Conservation (phyloP, 495 filamentous ascomycete species). For the Penicillium longicatenatum region DNA sequence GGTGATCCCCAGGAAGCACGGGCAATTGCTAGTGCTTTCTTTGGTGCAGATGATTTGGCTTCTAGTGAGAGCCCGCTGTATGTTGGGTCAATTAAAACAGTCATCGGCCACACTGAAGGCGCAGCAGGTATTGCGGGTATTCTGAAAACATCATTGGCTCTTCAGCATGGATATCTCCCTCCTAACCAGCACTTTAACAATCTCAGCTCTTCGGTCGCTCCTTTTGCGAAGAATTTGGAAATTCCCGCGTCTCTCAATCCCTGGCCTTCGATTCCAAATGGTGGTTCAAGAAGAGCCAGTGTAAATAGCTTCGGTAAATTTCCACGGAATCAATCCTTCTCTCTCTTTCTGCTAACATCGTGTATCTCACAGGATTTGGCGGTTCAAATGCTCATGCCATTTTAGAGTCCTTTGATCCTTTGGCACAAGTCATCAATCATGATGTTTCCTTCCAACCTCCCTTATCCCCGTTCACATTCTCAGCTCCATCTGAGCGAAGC, state of each 20-base stretch:
- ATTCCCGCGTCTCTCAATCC: conserved; percentile 38
- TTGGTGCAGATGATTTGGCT: conserved; percentile 28
- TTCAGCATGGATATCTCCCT: conserved; percentile 49
- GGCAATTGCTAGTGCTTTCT: conserved; percentile 22
- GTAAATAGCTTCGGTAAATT: conserved; percentile 18
- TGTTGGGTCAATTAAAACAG: neutral
- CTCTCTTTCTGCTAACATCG: conserved; percentile 13
- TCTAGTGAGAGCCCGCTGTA: conserved; percentile 15
- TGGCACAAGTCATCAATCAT: neutral
- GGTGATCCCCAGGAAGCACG: conserved; percentile 63
- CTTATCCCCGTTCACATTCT: neutral
- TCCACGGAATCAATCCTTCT: neutral
- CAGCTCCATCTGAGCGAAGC: neutral
- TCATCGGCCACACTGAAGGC: conserved; percentile 45
- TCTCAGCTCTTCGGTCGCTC: conserved; percentile 46
- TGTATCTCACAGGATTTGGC: conserved; percentile 36
- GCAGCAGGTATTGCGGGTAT: conserved; percentile 58
- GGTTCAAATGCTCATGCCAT: conserved; percentile 44
- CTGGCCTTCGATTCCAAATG: neutral
- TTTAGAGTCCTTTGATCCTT: conserved; percentile 29
- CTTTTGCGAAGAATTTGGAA: conserved; percentile 40
- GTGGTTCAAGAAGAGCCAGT: conserved; percentile 30
- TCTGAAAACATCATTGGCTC: conserved; percentile 53
- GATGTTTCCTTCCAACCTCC: neutral
- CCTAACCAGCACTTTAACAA: conserved; percentile 55